Conservation (phyloP, 495 filamentous ascomycete genomes). For the Aspergillus heteromorphus region DNA sequence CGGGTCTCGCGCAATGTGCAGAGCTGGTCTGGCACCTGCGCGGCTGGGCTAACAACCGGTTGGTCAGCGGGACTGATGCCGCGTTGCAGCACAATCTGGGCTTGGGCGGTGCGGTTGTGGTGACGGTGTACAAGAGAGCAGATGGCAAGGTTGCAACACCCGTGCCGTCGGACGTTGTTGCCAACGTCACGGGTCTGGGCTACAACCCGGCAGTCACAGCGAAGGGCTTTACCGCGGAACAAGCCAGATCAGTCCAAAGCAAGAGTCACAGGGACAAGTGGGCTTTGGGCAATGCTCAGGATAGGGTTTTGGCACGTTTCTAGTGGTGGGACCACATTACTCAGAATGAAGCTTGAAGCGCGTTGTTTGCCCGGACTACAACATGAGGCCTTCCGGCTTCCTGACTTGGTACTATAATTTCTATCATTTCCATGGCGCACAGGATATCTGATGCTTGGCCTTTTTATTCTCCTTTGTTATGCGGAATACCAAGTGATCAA, state of each 20-base stretch:
- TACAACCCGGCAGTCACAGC: constrained; percentile 94
- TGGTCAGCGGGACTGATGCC: constrained; percentile 58
- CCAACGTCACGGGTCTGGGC: constrained; percentile 59
- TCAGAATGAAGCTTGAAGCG: neutral
- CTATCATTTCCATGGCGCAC: too few species aligned
- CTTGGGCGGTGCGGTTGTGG: constrained; percentile 84
- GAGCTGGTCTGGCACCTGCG: constrained; percentile 95
- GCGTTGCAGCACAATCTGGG: constrained; percentile 94
- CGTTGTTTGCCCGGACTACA: too few species aligned
- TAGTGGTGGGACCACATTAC: constrained; percentile 12
- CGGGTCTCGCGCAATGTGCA: constrained; percentile 89
- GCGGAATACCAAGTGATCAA: too few species aligned
- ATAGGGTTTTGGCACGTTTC: constrained; percentile 64
- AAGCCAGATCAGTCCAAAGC: constrained; percentile 68
- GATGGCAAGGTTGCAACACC: constrained; percentile 61
- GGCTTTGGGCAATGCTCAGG: constrained; percentile 68
- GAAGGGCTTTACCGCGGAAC: constrained; percentile 72
- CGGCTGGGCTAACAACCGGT: constrained; percentile 92
- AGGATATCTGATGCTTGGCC: too few species aligned
- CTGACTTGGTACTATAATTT: too few species aligned
- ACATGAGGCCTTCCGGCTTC: too few species aligned
- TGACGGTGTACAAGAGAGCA: constrained; percentile 84
- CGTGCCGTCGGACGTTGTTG: constrained; percentile 55
- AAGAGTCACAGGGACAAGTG: constrained; percentile 60
- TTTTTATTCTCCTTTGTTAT: too few species aligned